Percentiles rank a stretch among this genome's conserved stretches.
Evolutionary conservation across 78 protist species (phyloP).

Genomic region (slime mould (Dictyostelium discoideum)): dicty_2.7 NC_007090.3:4436001-4436500

Average conservation of each 20-base stretch:
- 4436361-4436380: not conserved
- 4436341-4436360: not conserved
- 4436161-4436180: not conserved
- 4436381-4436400: too few species aligned
- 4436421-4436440: too few species aligned
- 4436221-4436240: not conserved
- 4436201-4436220: constrained; percentile 35
- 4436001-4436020: not conserved
- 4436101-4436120: not conserved
- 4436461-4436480: too few species aligned
- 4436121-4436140: not conserved
- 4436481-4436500: too few species aligned
- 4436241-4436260: not conserved
- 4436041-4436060: not conserved
- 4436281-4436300: not conserved
- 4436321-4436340: not conserved
- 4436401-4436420: not conserved
- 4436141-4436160: not conserved
- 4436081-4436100: not conserved
- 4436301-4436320: not conserved
- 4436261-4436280: not conserved
- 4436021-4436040: not conserved
- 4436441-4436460: not conserved
- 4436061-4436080: not conserved
- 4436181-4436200: constrained; percentile 41